Conservation (phyloP, 331 rosid genomes). For the Prunus yedoensis region DNA sequence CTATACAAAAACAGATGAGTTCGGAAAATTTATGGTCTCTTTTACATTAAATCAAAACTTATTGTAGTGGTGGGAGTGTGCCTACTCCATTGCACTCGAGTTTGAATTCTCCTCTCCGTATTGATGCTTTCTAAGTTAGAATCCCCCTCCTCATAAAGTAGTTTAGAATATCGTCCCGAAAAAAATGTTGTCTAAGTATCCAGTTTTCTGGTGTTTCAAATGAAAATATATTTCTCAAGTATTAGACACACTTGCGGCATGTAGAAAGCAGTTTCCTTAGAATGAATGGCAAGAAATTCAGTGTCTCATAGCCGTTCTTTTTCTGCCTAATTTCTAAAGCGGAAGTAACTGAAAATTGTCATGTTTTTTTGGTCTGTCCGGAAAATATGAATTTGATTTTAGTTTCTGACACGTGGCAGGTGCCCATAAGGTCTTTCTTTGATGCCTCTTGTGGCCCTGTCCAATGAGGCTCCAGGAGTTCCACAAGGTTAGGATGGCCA, state of each 20-base stretch:
- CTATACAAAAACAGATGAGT: no score
- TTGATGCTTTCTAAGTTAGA: no score
- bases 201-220: no score
- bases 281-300: neutral
- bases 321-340: neutral
- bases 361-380: neutral
- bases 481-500: constrained; percentile 18
- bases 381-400: neutral
- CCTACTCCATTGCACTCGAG: no score
- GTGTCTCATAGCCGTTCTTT: neutral
- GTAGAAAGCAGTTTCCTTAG: neutral
- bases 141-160: no score
- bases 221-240: no score
- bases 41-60: no score
- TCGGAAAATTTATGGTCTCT: no score
- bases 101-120: no score
- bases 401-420: constrained; percentile 8
- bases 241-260: neutral
- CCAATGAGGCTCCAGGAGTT: neutral
- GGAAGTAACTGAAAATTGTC: neutral
- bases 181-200: no score
- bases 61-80: no score
- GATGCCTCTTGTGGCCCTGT: neutral
- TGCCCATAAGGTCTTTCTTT: neutral
- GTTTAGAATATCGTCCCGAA: no score